Conservation (phyloP, 176 grass and related monocot species). For the Cenchrus americanus region DNA sequence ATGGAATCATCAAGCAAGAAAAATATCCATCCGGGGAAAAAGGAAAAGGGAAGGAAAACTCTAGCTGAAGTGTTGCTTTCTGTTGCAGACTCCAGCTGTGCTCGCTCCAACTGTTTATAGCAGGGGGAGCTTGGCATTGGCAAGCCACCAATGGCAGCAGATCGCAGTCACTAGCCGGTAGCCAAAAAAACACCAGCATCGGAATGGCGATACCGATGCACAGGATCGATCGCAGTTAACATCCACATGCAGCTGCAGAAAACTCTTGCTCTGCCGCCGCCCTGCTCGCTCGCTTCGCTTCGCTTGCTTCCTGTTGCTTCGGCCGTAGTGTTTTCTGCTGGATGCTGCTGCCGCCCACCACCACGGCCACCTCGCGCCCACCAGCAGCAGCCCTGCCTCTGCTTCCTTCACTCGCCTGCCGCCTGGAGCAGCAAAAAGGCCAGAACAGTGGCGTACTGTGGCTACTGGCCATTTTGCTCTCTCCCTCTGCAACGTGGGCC, state of each 20-base stretch:
- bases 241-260: constrained; percentile 25
- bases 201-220: constrained; percentile 25
- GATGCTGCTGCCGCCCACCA: background rate
- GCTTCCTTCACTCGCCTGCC: background rate
- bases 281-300: background rate
- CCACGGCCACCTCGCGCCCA: constrained; percentile 14
- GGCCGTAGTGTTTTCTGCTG: background rate
- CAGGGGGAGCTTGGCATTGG: background rate
- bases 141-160: constrained; percentile 22
- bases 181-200: constrained; percentile 37
- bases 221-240: constrained; percentile 3
- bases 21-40: background rate
- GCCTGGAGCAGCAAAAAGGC: background rate
- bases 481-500: background rate
- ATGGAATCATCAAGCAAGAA: constrained; percentile 26
- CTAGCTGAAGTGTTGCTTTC: constrained; percentile 49
- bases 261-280: background rate
- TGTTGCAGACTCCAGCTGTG: constrained; percentile 50
- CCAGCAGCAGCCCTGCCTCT: background rate
- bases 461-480: background rate
- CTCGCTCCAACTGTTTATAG: constrained; percentile 51
- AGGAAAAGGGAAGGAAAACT: background rate
- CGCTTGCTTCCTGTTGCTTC: constrained; percentile 2
- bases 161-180: constrained; percentile 5
- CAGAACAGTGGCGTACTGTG: constrained; percentile 16